A percentile compares a stretch with the other conserved stretches of the same genome.
phyloP scores from a whole-genome alignment of 805 yeast genomes.

The Ogataea saltuana region DNA sequence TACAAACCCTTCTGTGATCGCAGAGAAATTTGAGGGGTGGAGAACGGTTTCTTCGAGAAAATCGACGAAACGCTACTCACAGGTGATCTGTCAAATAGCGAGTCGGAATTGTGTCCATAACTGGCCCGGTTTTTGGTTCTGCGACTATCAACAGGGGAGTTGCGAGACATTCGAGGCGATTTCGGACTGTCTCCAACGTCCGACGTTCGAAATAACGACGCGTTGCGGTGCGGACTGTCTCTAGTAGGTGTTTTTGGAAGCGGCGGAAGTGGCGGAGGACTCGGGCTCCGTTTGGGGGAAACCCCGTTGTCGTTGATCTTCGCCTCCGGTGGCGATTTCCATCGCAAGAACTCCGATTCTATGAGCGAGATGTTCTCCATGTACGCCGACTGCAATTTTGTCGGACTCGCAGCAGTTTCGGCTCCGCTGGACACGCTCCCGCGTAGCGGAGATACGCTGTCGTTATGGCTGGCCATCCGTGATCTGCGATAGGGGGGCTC shows the following conservation, averaged over 20 bases:
- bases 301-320: not conserved
- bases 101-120: not conserved
- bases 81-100: conserved; percentile 2
- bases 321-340: not conserved
- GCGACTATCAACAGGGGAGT: not conserved
- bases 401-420: too few relatives aligned
- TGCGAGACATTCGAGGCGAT: not conserved
- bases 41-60: conserved; percentile 9
- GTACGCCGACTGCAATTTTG: conserved; percentile 17
- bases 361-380: conserved; percentile 19
- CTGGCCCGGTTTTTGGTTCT: not conserved
- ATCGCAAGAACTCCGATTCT: conserved; percentile 16
- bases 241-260: conserved; percentile 5
- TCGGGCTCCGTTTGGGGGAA: conserved; percentile 2
- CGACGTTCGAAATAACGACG: conserved; percentile 9
- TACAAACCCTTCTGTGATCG: conserved; percentile 10
- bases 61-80: conserved; percentile 4
- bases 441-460: too few relatives aligned
- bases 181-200: conserved; percentile 7
- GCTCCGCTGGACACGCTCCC: too few relatives aligned
- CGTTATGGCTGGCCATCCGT: too few relatives aligned
- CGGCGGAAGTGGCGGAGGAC: conserved; percentile 12
- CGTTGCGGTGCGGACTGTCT: not conserved
- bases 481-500: too few relatives aligned
- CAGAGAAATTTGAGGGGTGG: conserved; percentile 11